Evolutionary conservation across 805 yeast species (phyloP), one percentile per base, ranked within the genome.

Genomic region (Kazachstania martiniae): DNA sequence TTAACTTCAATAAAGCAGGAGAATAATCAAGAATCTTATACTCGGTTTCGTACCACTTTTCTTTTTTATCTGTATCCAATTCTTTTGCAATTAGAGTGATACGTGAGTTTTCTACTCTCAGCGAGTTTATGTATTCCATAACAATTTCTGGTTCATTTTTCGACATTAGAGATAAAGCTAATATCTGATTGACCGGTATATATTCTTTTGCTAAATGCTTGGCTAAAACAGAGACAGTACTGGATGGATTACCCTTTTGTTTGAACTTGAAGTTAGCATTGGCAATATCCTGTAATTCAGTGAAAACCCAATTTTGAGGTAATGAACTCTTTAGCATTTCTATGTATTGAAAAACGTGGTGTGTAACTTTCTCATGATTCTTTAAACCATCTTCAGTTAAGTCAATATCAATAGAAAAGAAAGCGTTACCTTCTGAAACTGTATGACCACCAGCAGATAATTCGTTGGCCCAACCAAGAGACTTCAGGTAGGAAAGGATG

Each of bases 11-110:
- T 3, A 77, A 52, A 1, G 58, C 59, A 0, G 40, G 27, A 2
- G 72, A 61, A 15, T 83, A 47, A 12, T 62, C 59, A 8, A 58
- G 63, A 27, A 68, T 53, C 3, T 69, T 58, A 51, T 85, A 83
- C 43, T 81, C 80, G 0, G 96, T 85, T 3, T 94, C 95, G 51
- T 91, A 89, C 95, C 95, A 89, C 47, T 73, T 66, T 53, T 89
- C 98, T 14, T 49, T 63, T 12, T 58, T 41, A 34, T 68, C 68
- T 3, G 74, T 66, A 5, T 65, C 66, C 32, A 72, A 64, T 41
- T 53, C 70, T 55, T 62, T 76, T 19, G 71, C 63, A 10, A 74
- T 61, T 17, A 87, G 51, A 27, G 66, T 59, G 4, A 72, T 61
- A 38, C 84, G 67, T 44, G 80, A 70, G 42, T 83, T 85, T 15